These are phyloP conservation scores for Gilbertella persicaria DNA, from an alignment of 371 early-diverging fungal genomes.

Conservation along the genomic window DNA sequence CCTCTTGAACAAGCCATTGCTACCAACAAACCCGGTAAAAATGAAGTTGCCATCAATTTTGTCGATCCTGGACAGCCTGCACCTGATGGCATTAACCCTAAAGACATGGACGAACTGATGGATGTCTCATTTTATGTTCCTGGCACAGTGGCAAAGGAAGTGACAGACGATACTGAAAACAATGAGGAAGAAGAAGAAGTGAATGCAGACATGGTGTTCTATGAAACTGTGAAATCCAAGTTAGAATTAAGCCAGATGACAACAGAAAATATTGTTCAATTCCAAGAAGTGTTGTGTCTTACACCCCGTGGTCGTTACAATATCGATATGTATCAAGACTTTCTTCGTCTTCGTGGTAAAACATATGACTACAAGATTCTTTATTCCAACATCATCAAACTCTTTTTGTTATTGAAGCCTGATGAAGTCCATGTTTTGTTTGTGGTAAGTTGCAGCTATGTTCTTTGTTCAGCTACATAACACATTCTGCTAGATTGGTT, in stretches of 20 bases:
- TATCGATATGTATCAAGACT: conserved; percentile 91
- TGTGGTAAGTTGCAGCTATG: conserved; percentile 54
- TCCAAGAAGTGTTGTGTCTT: conserved; percentile 88
- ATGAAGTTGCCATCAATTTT: conserved; percentile 94
- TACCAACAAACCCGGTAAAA: conserved; percentile 83
- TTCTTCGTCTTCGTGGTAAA: conserved; percentile 95
- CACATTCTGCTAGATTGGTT: conserved; percentile 62
- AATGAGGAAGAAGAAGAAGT: conserved; percentile 69
- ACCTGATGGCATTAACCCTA: conserved; percentile 53
- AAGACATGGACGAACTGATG: conserved; percentile 78
- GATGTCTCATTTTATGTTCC: conserved; percentile 95
- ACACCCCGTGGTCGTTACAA: conserved; percentile 96
- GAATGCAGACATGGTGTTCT: conserved; percentile 81
- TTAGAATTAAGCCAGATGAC: conserved; percentile 86
- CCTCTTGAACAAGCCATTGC: conserved; percentile 89
- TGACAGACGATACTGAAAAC: conserved; percentile 47
- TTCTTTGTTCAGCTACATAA: not conserved
- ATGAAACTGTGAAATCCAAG: conserved; percentile 90
- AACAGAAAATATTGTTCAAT: conserved; percentile 88
- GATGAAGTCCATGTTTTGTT: conserved; percentile 92
- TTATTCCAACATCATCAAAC: conserved; percentile 78
- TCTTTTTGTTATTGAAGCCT: conserved; percentile 92
- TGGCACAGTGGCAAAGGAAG: conserved; percentile 72
- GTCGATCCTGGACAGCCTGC: conserved; percentile 65
- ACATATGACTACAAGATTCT: conserved; percentile 97